Conservation (phyloP, 148 eudicot genomes). For the Persicaria tinctoria region DNA sequence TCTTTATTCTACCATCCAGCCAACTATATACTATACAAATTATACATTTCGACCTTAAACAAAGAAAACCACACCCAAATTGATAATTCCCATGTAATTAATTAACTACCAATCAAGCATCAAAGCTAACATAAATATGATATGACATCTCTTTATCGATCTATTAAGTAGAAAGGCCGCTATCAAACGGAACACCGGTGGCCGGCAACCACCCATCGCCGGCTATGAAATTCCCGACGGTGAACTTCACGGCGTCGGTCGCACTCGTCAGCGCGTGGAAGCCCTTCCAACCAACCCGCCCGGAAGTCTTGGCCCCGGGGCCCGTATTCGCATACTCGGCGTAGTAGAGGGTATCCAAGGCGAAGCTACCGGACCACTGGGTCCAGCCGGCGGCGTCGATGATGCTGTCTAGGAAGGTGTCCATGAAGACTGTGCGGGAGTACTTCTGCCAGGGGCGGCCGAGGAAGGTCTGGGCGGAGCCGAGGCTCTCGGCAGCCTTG, state of each 20-base stretch:
- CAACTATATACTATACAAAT: neutral
- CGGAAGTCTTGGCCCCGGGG: conserved; percentile 47
- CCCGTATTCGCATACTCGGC: conserved; percentile 75
- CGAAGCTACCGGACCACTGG: conserved; percentile 68
- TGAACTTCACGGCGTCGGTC: conserved; percentile 32
- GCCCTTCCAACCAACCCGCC: conserved; percentile 69
- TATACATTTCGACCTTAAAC: neutral
- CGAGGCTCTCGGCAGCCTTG: conserved; percentile 26
- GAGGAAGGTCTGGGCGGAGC: conserved; percentile 41
- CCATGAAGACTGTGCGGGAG: conserved; percentile 60
- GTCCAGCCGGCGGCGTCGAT: conserved; percentile 62
- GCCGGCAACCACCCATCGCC: conserved; percentile 61
- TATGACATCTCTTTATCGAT: neutral
- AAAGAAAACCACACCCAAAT: neutral
- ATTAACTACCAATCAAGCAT: neutral
- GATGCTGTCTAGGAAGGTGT: conserved; percentile 41
- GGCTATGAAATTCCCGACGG: conserved; percentile 43
- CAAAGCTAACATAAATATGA: neutral
- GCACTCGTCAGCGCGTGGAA: conserved; percentile 55
- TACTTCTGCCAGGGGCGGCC: conserved; percentile 73
- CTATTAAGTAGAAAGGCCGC: neutral
- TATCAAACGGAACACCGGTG: conserved; percentile 46
- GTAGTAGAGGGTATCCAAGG: conserved; percentile 59
- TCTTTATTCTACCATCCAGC: neutral
- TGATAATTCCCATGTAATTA: neutral